Evolutionary conservation across 2,329 filamentous ascomycete species (phyloP), one percentile per base, ranked within the genome.

Genomic region (Phoma sp.): DNA sequence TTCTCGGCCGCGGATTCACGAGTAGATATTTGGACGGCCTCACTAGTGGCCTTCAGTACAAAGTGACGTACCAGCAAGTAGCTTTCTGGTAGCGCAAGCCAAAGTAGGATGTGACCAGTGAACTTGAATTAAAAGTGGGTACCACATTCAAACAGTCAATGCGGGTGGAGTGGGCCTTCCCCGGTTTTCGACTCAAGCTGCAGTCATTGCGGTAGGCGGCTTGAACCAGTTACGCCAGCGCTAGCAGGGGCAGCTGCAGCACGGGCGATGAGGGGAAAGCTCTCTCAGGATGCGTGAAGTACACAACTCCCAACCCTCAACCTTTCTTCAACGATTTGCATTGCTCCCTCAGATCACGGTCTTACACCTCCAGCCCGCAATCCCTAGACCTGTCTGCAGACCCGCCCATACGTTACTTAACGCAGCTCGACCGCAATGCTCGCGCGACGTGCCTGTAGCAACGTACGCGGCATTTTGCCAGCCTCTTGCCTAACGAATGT

Each of bases 381-480:
- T n/a, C 6, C 34, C n/a, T 32, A 47, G 40, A 26, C 39, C 49
- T 25, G 20, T 14, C n/a, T 7, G 3, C 20, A 9, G 3, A 29
- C 14, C 12, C n/a, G 12, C 7, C 17, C 9, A 15, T 15, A 25
- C 29, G n/a, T 21, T 12, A 26, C 6, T 17, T 9, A 18, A 38
- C 28, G 20, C 37, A 23, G 21, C 40, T 47, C 38, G 50, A 42
- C 54, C 59, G 66, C 52, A 32, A 75, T 75, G 72, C 54, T 75
- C 48, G 45, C 68, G 40, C 71, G 67, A 37, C 71, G 67, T 57
- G 60, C 62, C 20, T 64, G 62, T 62, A 58, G 65, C 52, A 62
- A 62, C 50, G 63, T 66, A 55, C 66, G 69, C 53, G 55, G 53
- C 56, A 56, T 61, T 20, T 40, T 68, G 20, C 39, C 68, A 37